phyloP scores from a whole-genome alignment of 2,329 filamentous ascomycete genomes.

The Emmonsia crescens region DNA sequence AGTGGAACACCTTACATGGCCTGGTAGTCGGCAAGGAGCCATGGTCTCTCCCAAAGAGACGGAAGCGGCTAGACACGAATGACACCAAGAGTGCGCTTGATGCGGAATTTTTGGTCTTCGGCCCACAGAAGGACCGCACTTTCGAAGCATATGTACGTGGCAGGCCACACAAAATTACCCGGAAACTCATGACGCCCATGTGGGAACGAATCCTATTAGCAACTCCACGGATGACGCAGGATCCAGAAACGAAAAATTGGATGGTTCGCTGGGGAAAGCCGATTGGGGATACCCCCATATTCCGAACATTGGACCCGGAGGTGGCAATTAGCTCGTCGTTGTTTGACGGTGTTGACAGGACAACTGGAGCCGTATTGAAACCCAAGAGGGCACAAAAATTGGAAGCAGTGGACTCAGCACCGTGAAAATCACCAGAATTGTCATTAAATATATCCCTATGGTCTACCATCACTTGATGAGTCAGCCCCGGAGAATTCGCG shows the following conservation, averaged over 20 bases:
- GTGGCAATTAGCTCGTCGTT: conserved; percentile 5
- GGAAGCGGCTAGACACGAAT: conserved; percentile 9
- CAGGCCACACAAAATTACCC: conserved; percentile 31
- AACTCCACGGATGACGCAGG: conserved; percentile 22
- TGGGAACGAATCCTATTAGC: conserved; percentile 28
- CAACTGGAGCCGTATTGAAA: conserved; percentile 4
- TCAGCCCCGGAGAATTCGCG: background rate
- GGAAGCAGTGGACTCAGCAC: background rate
- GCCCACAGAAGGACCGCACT: conserved; percentile 27
- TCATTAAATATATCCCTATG: background rate
- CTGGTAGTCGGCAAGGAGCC: conserved; percentile 23
- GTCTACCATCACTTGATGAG: background rate
- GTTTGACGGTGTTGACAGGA: conserved; percentile 12
- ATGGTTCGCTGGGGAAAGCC: conserved; percentile 22
- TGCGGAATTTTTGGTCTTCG: conserved; percentile 23
- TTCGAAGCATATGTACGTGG: conserved; percentile 25
- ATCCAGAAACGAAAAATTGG: conserved; percentile 15
- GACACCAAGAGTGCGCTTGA: conserved; percentile 10
- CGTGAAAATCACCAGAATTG: background rate
- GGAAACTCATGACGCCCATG: conserved; percentile 27
- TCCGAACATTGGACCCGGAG: conserved; percentile 9
- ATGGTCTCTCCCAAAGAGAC: conserved; percentile 23
- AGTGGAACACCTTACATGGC: conserved; percentile 25
- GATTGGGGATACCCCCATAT: background rate
- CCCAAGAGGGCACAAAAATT: background rate